Base-by-base conservation (phyloP, 805 yeast genomes). In the Wickerhamiella nectarea region DNA sequence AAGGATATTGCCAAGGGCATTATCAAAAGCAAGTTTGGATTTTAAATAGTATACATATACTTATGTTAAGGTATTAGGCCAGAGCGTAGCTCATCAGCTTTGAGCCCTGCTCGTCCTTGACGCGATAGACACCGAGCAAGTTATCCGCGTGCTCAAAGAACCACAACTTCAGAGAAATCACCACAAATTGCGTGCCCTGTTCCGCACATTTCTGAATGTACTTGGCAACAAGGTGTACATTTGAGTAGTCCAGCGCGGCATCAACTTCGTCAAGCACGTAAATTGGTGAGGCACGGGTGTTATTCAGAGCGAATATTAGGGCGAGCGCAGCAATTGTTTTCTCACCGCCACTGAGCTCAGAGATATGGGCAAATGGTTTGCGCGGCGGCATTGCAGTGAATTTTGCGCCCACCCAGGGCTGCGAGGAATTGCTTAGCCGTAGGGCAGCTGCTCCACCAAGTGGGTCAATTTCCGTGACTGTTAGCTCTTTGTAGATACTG, bases 211-310 rank as follows among this genome's bases (percentile, higher is more conserved):
- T 73, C 41, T 71, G 71, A 48, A 91, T 84, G 57, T 87, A 91
- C 47, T 75, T 76, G n/a, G 95, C 95, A 46, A 91, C 78, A 55
- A 76, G 75, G 43, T 74, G 75, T 19, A 91, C 95, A 56, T 91
- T 91, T 19, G 84, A 76, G 47, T 82, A 78, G 61, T 91, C 98
- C 47, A 91, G 70, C 0, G 97, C 97, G 0, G 98, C 97, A 64
- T 91, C 98, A n/a, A 91, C 86, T 62, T 91, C 98, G 60, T 91
- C 98, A 35, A 91, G 66, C 0, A 91, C 94, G 58, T 91, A 89
- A 58, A 91, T 91, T 25, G 98, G 98, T 1, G 95, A 80, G 2
- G 96, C 96, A 41, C 79, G 89, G 62, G 67, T 81, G 0, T 93
- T 78, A 58, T 91, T 96, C 34, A 87, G 76, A 0, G 97, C 87